These are phyloP conservation scores for Aspergillus carbonarius DNA, from an alignment of 2,329 filamentous ascomycete species.

Conservation along the genomic window DNA sequence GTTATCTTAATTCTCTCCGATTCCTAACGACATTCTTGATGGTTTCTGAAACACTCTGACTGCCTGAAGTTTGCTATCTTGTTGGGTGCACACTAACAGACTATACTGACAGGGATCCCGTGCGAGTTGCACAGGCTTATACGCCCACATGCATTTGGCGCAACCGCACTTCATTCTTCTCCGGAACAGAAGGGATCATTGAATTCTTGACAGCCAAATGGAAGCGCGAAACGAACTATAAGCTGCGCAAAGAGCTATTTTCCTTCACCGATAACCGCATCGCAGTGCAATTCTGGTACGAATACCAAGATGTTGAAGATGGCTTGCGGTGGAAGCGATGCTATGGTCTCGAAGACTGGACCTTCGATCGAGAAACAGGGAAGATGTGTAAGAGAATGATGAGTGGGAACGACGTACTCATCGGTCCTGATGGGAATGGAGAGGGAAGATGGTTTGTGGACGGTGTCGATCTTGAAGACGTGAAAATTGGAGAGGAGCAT, in stretches of 20 bases:
- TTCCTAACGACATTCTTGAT: background rate
- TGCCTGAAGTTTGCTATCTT: background rate
- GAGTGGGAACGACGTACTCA: constrained; percentile 48
- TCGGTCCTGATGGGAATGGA: constrained; percentile 43
- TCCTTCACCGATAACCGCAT: constrained; percentile 73
- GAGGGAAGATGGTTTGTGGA: constrained; percentile 48
- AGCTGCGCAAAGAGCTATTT: constrained; percentile 80
- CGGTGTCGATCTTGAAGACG: constrained; percentile 43
- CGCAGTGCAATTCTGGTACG: constrained; percentile 89
- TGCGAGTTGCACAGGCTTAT: constrained; percentile 68
- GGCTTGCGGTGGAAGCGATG: constrained; percentile 76
- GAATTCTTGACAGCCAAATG: constrained; percentile 72
- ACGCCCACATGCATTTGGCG: constrained; percentile 77
- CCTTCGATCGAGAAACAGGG: constrained; percentile 43
- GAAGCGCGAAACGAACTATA: constrained; percentile 69
- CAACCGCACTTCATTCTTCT: constrained; percentile 69
- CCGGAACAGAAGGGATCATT: constrained; percentile 66
- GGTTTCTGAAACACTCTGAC: background rate
- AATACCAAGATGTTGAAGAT: constrained; percentile 67
- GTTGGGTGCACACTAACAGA: background rate
- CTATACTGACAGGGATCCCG: constrained; percentile 56
- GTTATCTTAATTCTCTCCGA: background rate
- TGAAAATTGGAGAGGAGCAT: constrained; percentile 35
- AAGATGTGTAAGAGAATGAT: constrained; percentile 51
- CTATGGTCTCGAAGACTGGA: constrained; percentile 67